Evolutionary conservation across 805 yeast genomes (phyloP).

Genomic region (Schwanniomyces occidentalis): DNA sequence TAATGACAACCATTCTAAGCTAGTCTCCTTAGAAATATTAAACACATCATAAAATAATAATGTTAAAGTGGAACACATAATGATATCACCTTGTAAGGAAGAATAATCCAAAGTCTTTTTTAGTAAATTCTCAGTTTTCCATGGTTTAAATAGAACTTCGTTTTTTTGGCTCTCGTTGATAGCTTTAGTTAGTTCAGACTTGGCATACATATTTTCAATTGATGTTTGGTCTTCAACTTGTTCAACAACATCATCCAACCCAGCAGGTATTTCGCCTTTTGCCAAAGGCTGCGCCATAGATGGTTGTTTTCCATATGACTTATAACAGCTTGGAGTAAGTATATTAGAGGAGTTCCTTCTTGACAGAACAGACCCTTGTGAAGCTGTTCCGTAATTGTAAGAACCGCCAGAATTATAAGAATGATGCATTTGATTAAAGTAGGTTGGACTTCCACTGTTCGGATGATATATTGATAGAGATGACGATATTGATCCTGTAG

Average conservation of each 20-base stretch:
- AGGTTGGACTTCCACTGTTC: slow-evolving; percentile 3
- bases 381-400: slow-evolving; percentile 1
- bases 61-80: slow-evolving; percentile 58
- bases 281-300: slow-evolving; percentile 7
- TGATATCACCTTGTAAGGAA: slow-evolving; percentile 60
- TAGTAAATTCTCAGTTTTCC: slow-evolving; percentile 56
- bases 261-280: not conserved
- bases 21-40: slow-evolving; percentile 22
- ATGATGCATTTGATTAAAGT: slow-evolving; percentile 2
- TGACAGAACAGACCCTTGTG: slow-evolving; percentile 14
- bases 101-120: slow-evolving; percentile 55
- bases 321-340: slow-evolving; percentile 15
- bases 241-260: slow-evolving; percentile 12
- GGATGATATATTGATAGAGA: slow-evolving; percentile 6
- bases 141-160: slow-evolving; percentile 40
- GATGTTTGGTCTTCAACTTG: slow-evolving; percentile 13
- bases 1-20: slow-evolving; percentile 56
- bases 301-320: not conserved
- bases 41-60: slow-evolving; percentile 47
- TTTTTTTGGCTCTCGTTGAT: slow-evolving; percentile 13
- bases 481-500: slow-evolving; percentile 15
- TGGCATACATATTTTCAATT: slow-evolving; percentile 10
- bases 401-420: slow-evolving; percentile 8
- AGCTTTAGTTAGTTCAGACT: slow-evolving; percentile 28
- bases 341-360: slow-evolving; percentile 22